phyloP scores from a whole-genome alignment of 495 filamentous ascomycete genomes.

The Melanomma pulvis-pyrius region DNA sequence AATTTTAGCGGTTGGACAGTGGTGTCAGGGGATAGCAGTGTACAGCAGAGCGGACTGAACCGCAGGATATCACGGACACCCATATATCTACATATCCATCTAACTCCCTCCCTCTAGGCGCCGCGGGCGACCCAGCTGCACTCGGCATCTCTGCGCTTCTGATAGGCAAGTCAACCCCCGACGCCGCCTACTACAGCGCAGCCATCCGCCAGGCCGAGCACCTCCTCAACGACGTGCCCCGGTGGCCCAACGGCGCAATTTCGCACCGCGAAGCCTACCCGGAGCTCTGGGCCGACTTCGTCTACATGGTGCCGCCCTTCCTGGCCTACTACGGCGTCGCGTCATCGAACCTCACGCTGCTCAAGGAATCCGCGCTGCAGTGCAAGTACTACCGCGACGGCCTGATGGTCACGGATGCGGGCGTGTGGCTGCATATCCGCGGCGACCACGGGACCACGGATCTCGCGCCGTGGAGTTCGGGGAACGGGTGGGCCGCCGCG shows the following conservation, averaged over 20 bases:
- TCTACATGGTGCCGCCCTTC: constrained; percentile 58
- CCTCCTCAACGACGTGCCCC: constrained; percentile 50
- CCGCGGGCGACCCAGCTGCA: constrained; percentile 48
- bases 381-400: constrained; percentile 50
- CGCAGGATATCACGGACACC: no score
- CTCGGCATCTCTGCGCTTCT: constrained; percentile 53
- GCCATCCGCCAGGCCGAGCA: constrained; percentile 39
- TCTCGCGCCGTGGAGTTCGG: constrained; percentile 54
- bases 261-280: constrained; percentile 52
- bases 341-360: constrained; percentile 40
- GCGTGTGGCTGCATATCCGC: constrained; percentile 55
- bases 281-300: constrained; percentile 57
- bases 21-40: no score
- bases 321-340: constrained; percentile 56
- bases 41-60: no score
- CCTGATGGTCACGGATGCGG: constrained; percentile 35
- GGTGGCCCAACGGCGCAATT: constrained; percentile 55
- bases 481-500: constrained; percentile 57
- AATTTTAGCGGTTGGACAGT: no score
- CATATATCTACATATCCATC: no score
- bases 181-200: constrained; percentile 40
- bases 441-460: constrained; percentile 49
- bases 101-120: no score
- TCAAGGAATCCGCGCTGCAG: constrained; percentile 50
- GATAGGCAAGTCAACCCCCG: constrained; percentile 47